These are phyloP conservation scores for Gillenia trifoliata DNA, from an alignment of 306 rosid species.

Conservation along the genomic window DNA sequence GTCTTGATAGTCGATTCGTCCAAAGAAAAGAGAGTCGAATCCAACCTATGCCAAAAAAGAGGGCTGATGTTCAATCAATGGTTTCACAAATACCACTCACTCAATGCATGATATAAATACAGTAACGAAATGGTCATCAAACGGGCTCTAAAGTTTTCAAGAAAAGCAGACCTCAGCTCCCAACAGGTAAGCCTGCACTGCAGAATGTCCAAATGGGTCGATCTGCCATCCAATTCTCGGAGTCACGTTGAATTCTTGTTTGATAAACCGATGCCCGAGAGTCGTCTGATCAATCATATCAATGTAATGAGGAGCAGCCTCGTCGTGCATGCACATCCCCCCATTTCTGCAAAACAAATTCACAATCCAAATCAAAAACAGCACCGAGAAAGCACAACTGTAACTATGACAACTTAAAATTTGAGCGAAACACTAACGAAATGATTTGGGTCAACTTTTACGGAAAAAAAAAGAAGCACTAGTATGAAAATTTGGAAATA, in stretches of 20 bases:
- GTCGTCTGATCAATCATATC: conserved; percentile 96
- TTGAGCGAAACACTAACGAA: neutral
- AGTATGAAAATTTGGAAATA: too few relatives aligned
- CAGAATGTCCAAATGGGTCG: conserved; percentile 92
- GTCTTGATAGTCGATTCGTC: conserved; percentile 40
- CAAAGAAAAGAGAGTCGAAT: conserved; percentile 38
- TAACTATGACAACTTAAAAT: too few relatives aligned
- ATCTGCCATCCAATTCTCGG: conserved; percentile 91
- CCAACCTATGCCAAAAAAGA: conserved; percentile 28
- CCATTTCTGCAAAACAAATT: conserved; percentile 59
- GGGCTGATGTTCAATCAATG: neutral
- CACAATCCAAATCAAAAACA: neutral
- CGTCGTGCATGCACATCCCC: conserved; percentile 91
- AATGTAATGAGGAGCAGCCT: conserved; percentile 77
- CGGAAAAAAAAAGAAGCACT: too few relatives aligned
- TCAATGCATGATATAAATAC: neutral
- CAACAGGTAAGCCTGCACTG: conserved; percentile 72
- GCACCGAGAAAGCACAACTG: too few relatives aligned
- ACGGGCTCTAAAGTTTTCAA: too few relatives aligned
- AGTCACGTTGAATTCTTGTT: conserved; percentile 49
- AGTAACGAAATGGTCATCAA: too few relatives aligned
- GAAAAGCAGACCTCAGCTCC: conserved; percentile 56
- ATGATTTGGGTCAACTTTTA: too few relatives aligned
- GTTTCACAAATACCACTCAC: neutral
- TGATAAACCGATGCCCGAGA: conserved; percentile 69